Conservation (phyloP, 1,284 basidiomycete genomes). For the Microbotryum scabiosae region DNA sequence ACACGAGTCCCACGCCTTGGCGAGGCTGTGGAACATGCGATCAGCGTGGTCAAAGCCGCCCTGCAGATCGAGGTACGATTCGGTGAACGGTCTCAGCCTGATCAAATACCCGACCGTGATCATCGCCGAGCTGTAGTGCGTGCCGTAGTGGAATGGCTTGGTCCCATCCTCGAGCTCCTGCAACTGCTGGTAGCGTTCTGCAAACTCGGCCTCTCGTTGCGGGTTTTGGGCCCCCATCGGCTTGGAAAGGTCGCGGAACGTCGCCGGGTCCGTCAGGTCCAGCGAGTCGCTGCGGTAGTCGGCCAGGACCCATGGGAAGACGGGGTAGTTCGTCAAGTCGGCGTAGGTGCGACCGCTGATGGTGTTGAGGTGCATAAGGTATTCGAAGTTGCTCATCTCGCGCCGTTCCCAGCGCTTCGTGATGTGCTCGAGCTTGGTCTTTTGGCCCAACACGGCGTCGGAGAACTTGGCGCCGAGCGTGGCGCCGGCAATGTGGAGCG, state of each 20-base stretch:
- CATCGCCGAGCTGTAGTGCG: constrained; percentile 94
- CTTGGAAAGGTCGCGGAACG: constrained; percentile 69
- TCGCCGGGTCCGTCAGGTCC: constrained; percentile 57
- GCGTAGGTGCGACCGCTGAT: constrained; percentile 38
- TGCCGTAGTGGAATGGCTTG: constrained; percentile 62
- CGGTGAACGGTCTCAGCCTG: constrained; percentile 77
- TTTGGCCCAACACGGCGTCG: constrained; percentile 28
- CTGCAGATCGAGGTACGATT: constrained; percentile 59
- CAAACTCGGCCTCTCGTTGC: constrained; percentile 50
- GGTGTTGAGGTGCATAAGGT: constrained; percentile 39
- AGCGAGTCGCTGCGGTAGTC: constrained; percentile 39
- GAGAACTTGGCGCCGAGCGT: constrained; percentile 6
- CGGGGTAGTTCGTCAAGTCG: constrained; percentile 87
- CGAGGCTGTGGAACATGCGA: constrained; percentile 57
- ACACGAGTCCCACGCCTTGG: constrained; percentile 11
- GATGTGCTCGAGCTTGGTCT: constrained; percentile 31
- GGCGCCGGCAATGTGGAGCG: constrained; percentile 2
- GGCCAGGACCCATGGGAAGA: constrained; percentile 63
- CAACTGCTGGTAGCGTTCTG: constrained; percentile 59
- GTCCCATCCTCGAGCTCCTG: constrained; percentile 66
- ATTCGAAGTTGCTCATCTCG: constrained; percentile 37
- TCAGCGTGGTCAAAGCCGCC: constrained; percentile 97
- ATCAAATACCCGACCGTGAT: constrained; percentile 94
- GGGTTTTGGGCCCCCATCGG: constrained; percentile 88
- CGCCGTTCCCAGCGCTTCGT: constrained; percentile 37